phyloP scores from a whole-genome alignment of 2,329 filamentous ascomycete species.

The Monosporascus sp. region DNA sequence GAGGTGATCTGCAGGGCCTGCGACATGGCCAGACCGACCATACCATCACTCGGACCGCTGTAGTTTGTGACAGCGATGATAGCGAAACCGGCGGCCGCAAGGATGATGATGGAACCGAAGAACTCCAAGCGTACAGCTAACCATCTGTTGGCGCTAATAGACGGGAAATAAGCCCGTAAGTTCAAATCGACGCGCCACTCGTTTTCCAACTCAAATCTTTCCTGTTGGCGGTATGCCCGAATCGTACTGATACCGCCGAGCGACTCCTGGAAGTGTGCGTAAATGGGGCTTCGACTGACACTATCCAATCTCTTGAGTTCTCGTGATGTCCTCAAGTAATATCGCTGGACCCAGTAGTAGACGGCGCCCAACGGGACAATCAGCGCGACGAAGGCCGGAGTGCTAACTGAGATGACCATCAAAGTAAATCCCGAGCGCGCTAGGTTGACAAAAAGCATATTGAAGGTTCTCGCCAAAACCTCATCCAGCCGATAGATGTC shows the following conservation, averaged over 20 bases:
- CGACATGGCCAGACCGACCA: constrained; percentile 91
- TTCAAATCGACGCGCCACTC: constrained; percentile 98
- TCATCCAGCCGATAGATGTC: constrained; percentile 83
- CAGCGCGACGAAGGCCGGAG: constrained; percentile 72
- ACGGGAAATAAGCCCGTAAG: constrained; percentile 89
- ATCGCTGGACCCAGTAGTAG: constrained; percentile 92
- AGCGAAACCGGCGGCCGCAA: constrained; percentile 76
- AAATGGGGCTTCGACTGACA: constrained; percentile 91
- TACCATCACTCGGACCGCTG: constrained; percentile 60
- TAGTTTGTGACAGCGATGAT: constrained; percentile 73
- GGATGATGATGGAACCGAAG: constrained; percentile 88
- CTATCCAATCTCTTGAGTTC: constrained; percentile 96
- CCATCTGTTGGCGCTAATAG: constrained; percentile 92
- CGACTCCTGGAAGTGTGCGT: constrained; percentile 96
- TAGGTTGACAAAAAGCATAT: constrained; percentile 83
- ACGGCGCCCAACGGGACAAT: constrained; percentile 75
- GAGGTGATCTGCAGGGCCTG: constrained; percentile 96
- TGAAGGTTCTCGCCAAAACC: constrained; percentile 92
- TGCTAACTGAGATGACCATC: constrained; percentile 74
- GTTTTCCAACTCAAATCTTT: constrained; percentile 85
- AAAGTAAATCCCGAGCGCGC: constrained; percentile 78
- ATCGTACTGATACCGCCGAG: constrained; percentile 93
- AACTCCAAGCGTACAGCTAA: constrained; percentile 92
- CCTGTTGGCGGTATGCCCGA: constrained; percentile 85
- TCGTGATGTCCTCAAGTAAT: constrained; percentile 92